These are phyloP conservation scores for Fusarium nematophilum DNA, from an alignment of 2,329 filamentous ascomycete genomes.

Conservation along the genomic window DNA sequence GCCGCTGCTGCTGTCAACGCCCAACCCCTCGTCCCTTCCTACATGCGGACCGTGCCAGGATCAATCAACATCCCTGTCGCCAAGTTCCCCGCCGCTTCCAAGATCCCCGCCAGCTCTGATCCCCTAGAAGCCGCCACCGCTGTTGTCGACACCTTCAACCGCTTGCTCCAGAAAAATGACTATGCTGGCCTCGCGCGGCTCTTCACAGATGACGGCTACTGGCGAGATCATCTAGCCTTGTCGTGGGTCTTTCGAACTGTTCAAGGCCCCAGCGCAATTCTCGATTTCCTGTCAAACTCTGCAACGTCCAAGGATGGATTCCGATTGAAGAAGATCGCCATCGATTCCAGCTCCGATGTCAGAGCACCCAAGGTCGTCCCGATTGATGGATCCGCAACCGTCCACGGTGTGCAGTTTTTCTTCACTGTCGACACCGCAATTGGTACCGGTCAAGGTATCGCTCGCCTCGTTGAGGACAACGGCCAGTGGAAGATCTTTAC, in stretches of 20 bases:
- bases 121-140: constrained; percentile 51
- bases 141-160: constrained; percentile 55
- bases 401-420: constrained; percentile 67
- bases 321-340: constrained; percentile 55
- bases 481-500: constrained; percentile 71
- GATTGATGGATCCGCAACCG: constrained; percentile 62
- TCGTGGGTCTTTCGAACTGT: constrained; percentile 67
- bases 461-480: constrained; percentile 60
- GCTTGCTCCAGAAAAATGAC: constrained; percentile 51
- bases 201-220: constrained; percentile 58
- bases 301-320: constrained; percentile 50
- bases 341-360: constrained; percentile 59
- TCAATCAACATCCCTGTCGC: constrained; percentile 65
- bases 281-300: constrained; percentile 50
- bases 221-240: constrained; percentile 68
- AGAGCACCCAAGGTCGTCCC: constrained; percentile 56
- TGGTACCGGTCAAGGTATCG: constrained; percentile 67
- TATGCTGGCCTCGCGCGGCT: constrained; percentile 44
- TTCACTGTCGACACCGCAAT: constrained; percentile 63
- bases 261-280: constrained; percentile 55
- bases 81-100: constrained; percentile 52
- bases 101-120: constrained; percentile 46
- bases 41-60: constrained; percentile 54
- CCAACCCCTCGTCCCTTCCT: constrained; percentile 42
- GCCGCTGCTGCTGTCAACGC: constrained; percentile 24